phyloP scores from a whole-genome alignment of 768 basidiomycete species.

The Chiua virens region DNA sequence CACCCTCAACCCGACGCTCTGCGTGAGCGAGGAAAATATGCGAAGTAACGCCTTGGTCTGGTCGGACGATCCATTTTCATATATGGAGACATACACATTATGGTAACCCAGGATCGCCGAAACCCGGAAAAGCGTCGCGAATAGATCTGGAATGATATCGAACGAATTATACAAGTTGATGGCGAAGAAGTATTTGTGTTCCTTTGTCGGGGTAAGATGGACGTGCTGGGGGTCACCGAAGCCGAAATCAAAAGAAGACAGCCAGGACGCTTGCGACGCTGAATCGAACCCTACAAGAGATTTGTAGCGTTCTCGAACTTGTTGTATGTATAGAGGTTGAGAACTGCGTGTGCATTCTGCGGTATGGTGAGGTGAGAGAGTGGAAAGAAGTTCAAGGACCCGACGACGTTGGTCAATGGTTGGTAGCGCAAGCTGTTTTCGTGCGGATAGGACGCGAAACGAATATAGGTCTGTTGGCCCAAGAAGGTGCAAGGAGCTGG shows the following conservation, averaged over 20 bases:
- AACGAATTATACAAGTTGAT: constrained; percentile 99
- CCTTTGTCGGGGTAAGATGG: constrained; percentile 42
- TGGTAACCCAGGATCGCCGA: constrained; percentile 92
- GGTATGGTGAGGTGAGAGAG: constrained; percentile 89
- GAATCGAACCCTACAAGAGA: constrained; percentile 78
- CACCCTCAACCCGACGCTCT: constrained; percentile 87
- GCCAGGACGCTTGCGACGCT: constrained; percentile 58
- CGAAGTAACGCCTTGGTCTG: constrained; percentile 96
- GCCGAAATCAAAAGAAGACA: constrained; percentile 50
- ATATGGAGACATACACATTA: constrained; percentile 97
- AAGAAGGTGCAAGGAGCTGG: constrained; percentile 38
- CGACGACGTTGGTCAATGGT: constrained; percentile 82
- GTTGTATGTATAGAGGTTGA: constrained; percentile 82
- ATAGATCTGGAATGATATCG: constrained; percentile 96
- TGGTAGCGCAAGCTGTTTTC: constrained; percentile 70
- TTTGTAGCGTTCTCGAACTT: constrained; percentile 83
- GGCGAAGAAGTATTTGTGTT: constrained; percentile 99
- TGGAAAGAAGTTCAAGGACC: constrained; percentile 82
- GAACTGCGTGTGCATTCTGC: constrained; percentile 85
- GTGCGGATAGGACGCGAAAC: constrained; percentile 50
- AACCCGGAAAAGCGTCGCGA: constrained; percentile 93
- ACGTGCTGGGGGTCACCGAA: constrained; percentile 43
- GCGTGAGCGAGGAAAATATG: constrained; percentile 91
- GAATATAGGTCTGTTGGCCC: constrained; percentile 54
- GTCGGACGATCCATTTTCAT: constrained; percentile 99